Conservation (phyloP, 2,329 filamentous ascomycete species). For the Curvularia verruculosa region DNA sequence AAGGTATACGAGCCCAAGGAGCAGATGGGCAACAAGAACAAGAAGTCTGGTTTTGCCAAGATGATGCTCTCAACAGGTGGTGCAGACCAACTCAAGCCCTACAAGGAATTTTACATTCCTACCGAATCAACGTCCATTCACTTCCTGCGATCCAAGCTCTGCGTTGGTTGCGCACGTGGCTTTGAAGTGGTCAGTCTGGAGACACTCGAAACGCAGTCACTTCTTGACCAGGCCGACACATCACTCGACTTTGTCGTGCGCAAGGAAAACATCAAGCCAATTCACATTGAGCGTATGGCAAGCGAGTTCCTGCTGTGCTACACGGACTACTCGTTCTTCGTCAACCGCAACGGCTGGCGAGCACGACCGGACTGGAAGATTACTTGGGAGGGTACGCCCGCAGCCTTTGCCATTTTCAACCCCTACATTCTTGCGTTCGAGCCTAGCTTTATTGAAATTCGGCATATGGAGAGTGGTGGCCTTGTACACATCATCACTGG, state of each 20-base stretch:
- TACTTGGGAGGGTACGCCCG: slow-evolving; percentile 93
- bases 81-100: slow-evolving; percentile 89
- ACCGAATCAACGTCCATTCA: slow-evolving; percentile 98
- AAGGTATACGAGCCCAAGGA: slow-evolving; percentile 99
- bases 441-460: slow-evolving; percentile 94
- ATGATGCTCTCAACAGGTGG: slow-evolving; percentile 91
- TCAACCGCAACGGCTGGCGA: slow-evolving; percentile 97
- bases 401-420: slow-evolving; percentile 91
- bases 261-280: slow-evolving; percentile 90
- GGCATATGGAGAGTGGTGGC: slow-evolving; percentile 91
- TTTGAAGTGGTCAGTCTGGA: slow-evolving; percentile 97
- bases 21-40: slow-evolving; percentile 89
- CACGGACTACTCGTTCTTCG: slow-evolving; percentile 98
- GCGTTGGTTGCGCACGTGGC: slow-evolving; percentile 91
- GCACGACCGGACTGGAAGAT: slow-evolving; percentile 96
- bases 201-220: slow-evolving; percentile 95
- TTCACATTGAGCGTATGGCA: slow-evolving; percentile 96
- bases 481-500: slow-evolving; percentile 93
- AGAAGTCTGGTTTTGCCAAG: slow-evolving; percentile 92
- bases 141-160: slow-evolving; percentile 95
- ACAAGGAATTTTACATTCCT: slow-evolving; percentile 92
- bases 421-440: slow-evolving; percentile 98
- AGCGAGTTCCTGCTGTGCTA: slow-evolving; percentile 98
- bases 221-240: slow-evolving; percentile 96
- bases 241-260: slow-evolving; percentile 95